Evolutionary conservation across 805 yeast genomes (phyloP).

Genomic region (Candida palmyrensis): DNA sequence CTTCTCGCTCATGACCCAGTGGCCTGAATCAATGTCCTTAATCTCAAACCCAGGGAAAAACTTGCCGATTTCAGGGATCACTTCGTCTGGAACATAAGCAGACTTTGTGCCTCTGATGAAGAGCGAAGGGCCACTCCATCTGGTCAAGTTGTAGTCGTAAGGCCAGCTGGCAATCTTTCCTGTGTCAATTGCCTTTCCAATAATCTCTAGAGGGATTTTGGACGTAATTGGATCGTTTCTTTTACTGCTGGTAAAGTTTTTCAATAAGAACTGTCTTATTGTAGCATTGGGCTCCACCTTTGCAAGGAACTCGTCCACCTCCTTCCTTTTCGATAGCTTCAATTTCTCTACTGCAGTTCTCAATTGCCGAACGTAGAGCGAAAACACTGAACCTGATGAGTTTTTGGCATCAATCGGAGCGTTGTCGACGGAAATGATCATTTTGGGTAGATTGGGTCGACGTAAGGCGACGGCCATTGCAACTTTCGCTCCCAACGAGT

Average conservation of each 20-base stretch:
- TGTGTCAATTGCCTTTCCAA: conserved; percentile 57
- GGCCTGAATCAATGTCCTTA: conserved; percentile 78
- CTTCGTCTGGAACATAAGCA: conserved; percentile 77
- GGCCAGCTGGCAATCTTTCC: conserved; percentile 77
- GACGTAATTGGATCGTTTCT: conserved; percentile 39
- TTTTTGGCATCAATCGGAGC: conserved; percentile 68
- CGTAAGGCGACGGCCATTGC: conserved; percentile 83
- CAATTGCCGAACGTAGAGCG: conserved; percentile 61
- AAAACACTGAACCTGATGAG: conserved; percentile 52
- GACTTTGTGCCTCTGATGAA: conserved; percentile 79
- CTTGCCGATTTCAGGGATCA: conserved; percentile 62
- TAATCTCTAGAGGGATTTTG: conserved; percentile 66
- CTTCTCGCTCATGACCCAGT: conserved; percentile 88
- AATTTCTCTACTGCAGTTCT: conserved; percentile 48
- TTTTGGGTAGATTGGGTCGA: conserved; percentile 53
- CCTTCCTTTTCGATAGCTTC: conserved; percentile 47
- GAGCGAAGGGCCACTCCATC: conserved; percentile 69
- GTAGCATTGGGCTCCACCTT: conserved; percentile 55
- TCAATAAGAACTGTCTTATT: conserved; percentile 72
- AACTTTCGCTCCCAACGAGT: conserved; percentile 91
- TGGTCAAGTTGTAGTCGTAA: conserved; percentile 45
- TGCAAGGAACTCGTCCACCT: conserved; percentile 61
- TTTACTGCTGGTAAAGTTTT: conserved; percentile 52
- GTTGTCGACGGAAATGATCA: conserved; percentile 79
- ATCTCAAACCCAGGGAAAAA: conserved; percentile 77